Percentiles rank a stretch among this genome's conserved stretches.
Conservation (phyloP, 2,329 filamentous ascomycete genomes). For the Chalaropsis ovoidea region DNA sequence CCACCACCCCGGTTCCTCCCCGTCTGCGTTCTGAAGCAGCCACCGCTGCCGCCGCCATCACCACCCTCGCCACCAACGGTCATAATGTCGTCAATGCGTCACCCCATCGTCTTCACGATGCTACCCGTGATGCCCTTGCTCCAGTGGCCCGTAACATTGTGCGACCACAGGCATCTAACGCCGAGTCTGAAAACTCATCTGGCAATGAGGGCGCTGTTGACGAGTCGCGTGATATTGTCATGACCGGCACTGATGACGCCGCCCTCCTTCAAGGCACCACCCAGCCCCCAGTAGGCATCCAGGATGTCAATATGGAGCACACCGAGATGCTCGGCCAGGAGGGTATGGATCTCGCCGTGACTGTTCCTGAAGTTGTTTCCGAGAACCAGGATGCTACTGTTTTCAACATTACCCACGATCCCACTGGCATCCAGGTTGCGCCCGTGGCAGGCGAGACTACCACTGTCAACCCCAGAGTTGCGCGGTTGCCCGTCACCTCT, state of each 20-base stretch:
- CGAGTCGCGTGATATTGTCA: constrained; percentile 63
- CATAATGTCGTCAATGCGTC: constrained; percentile 31
- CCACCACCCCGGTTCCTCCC: constrained; percentile 22
- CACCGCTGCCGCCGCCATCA: constrained; percentile 64
- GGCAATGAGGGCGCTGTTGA: constrained; percentile 75
- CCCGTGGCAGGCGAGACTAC: constrained; percentile 56
- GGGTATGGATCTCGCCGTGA: constrained; percentile 59
- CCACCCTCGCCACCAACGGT: constrained; percentile 63
- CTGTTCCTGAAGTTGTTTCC: constrained; percentile 65
- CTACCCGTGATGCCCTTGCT: constrained; percentile 25
- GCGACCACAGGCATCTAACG: constrained; percentile 38
- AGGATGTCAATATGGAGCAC: constrained; percentile 71
- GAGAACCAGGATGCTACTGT: constrained; percentile 80
- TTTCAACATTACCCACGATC: constrained; percentile 87
- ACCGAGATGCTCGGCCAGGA: constrained; percentile 40
- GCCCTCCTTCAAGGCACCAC: constrained; percentile 35
- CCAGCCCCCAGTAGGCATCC: constrained; percentile 71
- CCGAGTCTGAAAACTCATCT: constrained; percentile 74
- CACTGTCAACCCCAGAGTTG: constrained; percentile 41
- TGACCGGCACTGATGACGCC: constrained; percentile 62
- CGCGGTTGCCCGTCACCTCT: constrained; percentile 19
- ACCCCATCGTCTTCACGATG: background rate
- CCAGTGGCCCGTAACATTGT: constrained; percentile 44
- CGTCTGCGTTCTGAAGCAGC: constrained; percentile 55
- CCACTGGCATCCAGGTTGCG: constrained; percentile 72